A percentile compares a stretch with the other conserved stretches of the same genome.
Evolutionary conservation across 2,329 filamentous ascomycete species (phyloP).

Genomic region (Fusarium torulosum): DNA sequence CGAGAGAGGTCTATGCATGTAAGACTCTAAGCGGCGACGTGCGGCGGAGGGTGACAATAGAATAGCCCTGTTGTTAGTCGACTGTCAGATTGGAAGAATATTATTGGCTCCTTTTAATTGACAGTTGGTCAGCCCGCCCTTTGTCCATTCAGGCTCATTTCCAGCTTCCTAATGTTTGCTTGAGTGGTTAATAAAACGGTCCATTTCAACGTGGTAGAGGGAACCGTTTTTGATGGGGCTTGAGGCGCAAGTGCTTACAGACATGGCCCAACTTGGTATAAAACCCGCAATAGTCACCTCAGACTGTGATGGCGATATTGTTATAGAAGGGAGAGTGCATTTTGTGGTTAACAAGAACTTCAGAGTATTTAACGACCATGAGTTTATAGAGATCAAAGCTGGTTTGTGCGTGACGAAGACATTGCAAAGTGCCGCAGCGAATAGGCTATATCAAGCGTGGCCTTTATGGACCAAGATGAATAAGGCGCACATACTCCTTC

Average conservation of each 20-base stretch:
- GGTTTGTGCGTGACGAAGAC: background rate
- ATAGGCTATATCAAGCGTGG: background rate
- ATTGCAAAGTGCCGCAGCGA: background rate
- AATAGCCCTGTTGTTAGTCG: background rate
- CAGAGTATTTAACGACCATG: background rate
- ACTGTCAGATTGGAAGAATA: background rate
- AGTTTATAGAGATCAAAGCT: background rate
- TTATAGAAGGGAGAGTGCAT: background rate
- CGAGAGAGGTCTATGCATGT: constrained; percentile 35
- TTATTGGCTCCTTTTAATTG: constrained; percentile 11
- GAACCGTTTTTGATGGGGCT: constrained; percentile 27
- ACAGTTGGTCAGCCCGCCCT: background rate
- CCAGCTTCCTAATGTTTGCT: constrained; percentile 18
- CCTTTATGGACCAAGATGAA: background rate
- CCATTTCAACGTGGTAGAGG: constrained; percentile 24
- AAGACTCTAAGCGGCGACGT: constrained; percentile 19
- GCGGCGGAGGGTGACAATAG: too few relatives aligned
- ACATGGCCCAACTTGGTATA: constrained; percentile 22
- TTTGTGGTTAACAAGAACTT: background rate
- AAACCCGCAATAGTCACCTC: constrained; percentile 14
- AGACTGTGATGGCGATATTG: background rate
- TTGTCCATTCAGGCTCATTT: constrained; percentile 10
- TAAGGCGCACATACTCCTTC: background rate
- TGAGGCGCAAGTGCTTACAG: constrained; percentile 30
- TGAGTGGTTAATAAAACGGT: constrained; percentile 4